phyloP scores from a whole-genome alignment of 768 basidiomycete species.

The Termitomyces sp. region DNA sequence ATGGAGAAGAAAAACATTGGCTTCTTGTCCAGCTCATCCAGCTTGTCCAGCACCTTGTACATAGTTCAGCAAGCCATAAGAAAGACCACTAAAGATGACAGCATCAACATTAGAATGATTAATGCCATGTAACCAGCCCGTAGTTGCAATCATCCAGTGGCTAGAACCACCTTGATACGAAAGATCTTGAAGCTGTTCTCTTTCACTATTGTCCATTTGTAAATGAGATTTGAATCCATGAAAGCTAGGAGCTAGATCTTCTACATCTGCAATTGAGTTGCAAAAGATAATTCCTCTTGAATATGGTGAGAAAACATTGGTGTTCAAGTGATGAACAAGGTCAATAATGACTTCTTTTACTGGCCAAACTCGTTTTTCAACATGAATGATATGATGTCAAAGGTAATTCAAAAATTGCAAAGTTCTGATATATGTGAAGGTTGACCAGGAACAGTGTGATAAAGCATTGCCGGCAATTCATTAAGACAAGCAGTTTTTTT shows the following conservation, averaged over 20 bases:
- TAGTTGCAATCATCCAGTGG: too few relatives aligned
- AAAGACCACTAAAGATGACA: not conserved
- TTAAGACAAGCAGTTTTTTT: not conserved
- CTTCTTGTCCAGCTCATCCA: not conserved
- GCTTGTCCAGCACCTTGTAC: not conserved
- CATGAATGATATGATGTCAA: not conserved
- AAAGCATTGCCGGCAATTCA: not conserved
- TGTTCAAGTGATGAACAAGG: too few relatives aligned
- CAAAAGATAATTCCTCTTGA: too few relatives aligned
- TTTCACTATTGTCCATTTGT: not conserved
- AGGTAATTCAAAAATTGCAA: not conserved
- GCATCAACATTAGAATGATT: too few relatives aligned
- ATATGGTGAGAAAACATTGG: too few relatives aligned
- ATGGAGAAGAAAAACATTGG: too few relatives aligned
- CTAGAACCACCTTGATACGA: not conserved
- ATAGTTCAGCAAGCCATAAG: not conserved
- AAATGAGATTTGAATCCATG: not conserved
- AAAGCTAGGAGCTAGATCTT: not conserved
- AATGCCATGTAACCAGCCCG: too few relatives aligned
- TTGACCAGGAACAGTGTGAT: not conserved
- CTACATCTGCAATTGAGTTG: too few relatives aligned
- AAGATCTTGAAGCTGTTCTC: not conserved
- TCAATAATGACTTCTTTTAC: too few relatives aligned
- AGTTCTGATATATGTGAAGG: not conserved
- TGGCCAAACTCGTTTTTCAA: not conserved